Evolutionary conservation across 192 early-diverging fungal genomes (phyloP), one percentile per base, ranked within the genome.

Genomic region (Rhizophagus sp.): DNA sequence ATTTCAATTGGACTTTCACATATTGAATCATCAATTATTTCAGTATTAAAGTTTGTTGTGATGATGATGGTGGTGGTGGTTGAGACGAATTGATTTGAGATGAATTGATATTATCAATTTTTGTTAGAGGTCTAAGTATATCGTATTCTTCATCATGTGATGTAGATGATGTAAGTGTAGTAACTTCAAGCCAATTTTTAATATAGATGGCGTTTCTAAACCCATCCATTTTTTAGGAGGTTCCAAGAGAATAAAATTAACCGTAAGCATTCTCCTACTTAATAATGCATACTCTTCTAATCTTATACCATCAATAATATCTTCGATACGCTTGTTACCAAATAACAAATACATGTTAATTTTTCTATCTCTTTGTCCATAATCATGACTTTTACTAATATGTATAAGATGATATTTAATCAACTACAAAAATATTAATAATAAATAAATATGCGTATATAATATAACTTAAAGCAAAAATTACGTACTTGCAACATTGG

Each of bases 401-500:
- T 41, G 27, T 33, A 30, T 33, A 9, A 75, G 22, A 61, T 75
- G 27, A 62, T 75, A 75, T 34, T 61, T 75, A 10, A 75, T 75
- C 22, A 75, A 75, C 73, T 75, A 62, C 17, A 47, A 47, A n/a
- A 41, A 41, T 7, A 41, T 8, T 41, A 41, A 7, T 41, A 36
- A 36, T 41, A 41, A 41, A 41, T 36, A 41, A 8, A 41, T 2
- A 7, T 41, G 39, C 8, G 39, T 41, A 41, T 24, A 19, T 61
- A 3, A 34, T 27, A 75, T 39, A 36, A 36, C 7, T 34, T 17
- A 52, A 34, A 19, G 33, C 0, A 41, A 41, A 39, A 39, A 39
- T 39, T 25, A 73, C 1, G 7, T 75, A 62, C 73, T 22, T 80
- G 79, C 1, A 80, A 34, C 57, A 72, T 72, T 9, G 79, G 79